These are phyloP conservation scores for Russula vinacea DNA, from an alignment of 768 basidiomycete genomes.

Conservation along the genomic window DNA sequence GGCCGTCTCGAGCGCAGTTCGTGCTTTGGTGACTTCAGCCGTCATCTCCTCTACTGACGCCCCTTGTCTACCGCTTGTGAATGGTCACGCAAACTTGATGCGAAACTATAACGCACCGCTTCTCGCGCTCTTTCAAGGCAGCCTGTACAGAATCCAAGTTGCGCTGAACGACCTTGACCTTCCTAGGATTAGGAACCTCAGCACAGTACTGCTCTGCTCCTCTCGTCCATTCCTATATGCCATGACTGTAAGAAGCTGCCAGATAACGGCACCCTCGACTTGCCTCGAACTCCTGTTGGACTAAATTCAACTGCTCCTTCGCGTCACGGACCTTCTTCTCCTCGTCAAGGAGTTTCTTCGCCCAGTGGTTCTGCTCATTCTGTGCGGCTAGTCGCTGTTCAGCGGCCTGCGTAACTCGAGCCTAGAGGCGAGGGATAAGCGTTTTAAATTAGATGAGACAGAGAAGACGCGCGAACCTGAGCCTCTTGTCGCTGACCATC, in stretches of 20 bases:
- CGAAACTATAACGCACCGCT: constrained; percentile 42
- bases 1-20: constrained; percentile 55
- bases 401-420: constrained; percentile 48
- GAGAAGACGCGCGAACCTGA: constrained; percentile 42
- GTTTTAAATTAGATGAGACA: constrained; percentile 12
- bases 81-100: constrained; percentile 18
- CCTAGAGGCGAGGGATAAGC: constrained; percentile 37
- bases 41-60: constrained; percentile 76
- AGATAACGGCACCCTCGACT: constrained; percentile 29
- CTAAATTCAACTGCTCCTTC: constrained; percentile 46
- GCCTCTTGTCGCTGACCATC: constrained; percentile 44
- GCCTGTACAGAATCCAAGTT: constrained; percentile 59
- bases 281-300: constrained; percentile 65
- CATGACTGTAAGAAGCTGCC: not conserved
- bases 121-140: constrained; percentile 65
- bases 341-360: constrained; percentile 52
- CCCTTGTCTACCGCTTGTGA: constrained; percentile 53
- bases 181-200: constrained; percentile 55
- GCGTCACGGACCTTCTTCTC: constrained; percentile 44
- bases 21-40: constrained; percentile 62
- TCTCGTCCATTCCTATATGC: constrained; percentile 55
- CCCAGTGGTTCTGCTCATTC: constrained; percentile 46
- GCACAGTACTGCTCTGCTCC: constrained; percentile 63
- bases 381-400: constrained; percentile 51
- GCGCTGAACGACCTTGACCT: constrained; percentile 52